Evolutionary conservation across 2,329 filamentous ascomycete species (phyloP).

Genomic region (Leptographium radiaticola): DNA sequence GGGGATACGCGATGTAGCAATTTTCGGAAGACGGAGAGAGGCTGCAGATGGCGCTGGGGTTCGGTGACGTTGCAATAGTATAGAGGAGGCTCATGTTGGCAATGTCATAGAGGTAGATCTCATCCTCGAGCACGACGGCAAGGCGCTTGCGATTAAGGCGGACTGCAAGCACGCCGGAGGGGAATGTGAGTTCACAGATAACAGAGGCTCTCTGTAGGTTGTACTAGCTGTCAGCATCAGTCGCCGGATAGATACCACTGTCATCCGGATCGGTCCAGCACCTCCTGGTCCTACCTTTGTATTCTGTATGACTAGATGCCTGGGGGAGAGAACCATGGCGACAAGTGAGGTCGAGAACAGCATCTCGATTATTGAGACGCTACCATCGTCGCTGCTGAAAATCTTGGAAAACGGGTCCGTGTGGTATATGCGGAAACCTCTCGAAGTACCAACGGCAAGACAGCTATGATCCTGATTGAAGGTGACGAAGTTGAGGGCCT

Average conservation of each 20-base stretch:
- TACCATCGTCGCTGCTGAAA: slow-evolving; percentile 87
- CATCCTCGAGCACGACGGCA: slow-evolving; percentile 85
- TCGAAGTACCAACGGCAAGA: slow-evolving; percentile 85
- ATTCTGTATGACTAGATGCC: slow-evolving; percentile 90
- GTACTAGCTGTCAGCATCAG: not conserved
- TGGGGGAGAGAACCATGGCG: slow-evolving; percentile 80
- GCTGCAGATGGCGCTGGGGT: slow-evolving; percentile 81
- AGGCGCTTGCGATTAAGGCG: slow-evolving; percentile 88
- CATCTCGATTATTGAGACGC: slow-evolving; percentile 96
- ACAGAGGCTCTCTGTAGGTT: slow-evolving; percentile 49
- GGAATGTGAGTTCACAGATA: slow-evolving; percentile 97
- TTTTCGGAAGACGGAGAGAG: slow-evolving; percentile 90
- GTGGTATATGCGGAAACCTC: slow-evolving; percentile 91
- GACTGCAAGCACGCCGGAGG: slow-evolving; percentile 88
- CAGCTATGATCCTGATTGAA: slow-evolving; percentile 99
- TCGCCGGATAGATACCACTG: not conserved
- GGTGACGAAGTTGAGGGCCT: slow-evolving; percentile 90
- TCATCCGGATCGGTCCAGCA: not conserved
- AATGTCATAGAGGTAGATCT: slow-evolving; percentile 97
- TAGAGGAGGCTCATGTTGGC: slow-evolving; percentile 94
- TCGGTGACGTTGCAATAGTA: slow-evolving; percentile 88
- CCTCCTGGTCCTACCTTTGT: slow-evolving; percentile 51
- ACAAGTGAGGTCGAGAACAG: slow-evolving; percentile 96
- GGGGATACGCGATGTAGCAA: slow-evolving; percentile 88
- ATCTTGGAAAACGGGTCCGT: slow-evolving; percentile 93